Evolutionary conservation across 768 basidiomycete genomes (phyloP), one percentile per base, ranked within the genome.

Genomic region (Leccinellum luteum): DNA sequence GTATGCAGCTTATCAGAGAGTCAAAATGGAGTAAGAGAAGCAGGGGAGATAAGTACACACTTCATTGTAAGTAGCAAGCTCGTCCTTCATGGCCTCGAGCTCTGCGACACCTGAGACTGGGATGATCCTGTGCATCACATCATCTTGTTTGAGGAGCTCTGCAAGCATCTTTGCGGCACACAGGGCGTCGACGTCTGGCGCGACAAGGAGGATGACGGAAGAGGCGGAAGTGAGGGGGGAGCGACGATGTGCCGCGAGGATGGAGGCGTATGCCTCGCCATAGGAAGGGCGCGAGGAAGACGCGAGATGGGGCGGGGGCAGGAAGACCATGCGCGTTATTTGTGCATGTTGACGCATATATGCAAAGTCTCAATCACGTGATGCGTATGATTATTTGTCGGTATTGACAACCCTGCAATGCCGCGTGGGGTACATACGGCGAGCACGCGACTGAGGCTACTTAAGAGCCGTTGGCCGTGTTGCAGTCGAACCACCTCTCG

Each of bases 81-180:
- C 87, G 34, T 86, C 80, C 56, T 81, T 81, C 63, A 87, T 78
- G 3, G 72, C 71, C 62, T 89, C 84, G 10, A 98, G 74, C 60
- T 94, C 91, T 12, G 83, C 79, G 57, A 90, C 87, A 2, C 94
- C 93, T 14, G 92, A 87, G 1, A 98, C 86, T 31, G 97, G 97
- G 35, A 93, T 87, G 52, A 93, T 84, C 48, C 92, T 83, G 73
- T 98, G 90, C 71, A 89, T 87, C 43, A 98, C 85, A 64, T 96
- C 94, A 78, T 99, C 97, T 64, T 95, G 92, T 64, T 85, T 89
- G 75, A 99, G 86, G 17, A 99, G 77, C 32, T 87, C 86, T 12
- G 89, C 87, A 47, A 98, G 82, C 85, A 98, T 96, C 47, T 87
- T 83, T 5, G 92, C 87, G 10, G 94, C 94, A 69, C 93, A 94